Conservation (phyloP, 805 yeast species). For the Candida manassasensis region DNA sequence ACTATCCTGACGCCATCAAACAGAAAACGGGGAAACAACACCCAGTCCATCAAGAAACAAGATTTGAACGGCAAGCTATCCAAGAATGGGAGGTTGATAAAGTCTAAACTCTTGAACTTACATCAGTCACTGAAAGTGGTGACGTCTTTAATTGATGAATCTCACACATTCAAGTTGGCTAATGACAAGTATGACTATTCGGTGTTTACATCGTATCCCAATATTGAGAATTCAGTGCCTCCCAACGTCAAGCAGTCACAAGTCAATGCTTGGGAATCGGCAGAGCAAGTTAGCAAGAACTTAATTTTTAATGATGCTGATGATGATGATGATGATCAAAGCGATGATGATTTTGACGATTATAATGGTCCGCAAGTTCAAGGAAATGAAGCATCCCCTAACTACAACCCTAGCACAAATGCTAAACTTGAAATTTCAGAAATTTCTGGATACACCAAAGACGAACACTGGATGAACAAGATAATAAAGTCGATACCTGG, state of each 20-base stretch:
- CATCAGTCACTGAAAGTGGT: conserved; percentile 31
- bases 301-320: conserved; percentile 31
- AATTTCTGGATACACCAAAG: too few species aligned
- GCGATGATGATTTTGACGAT: conserved; percentile 11
- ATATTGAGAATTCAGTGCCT: conserved; percentile 17
- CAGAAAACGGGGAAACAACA: conserved; percentile 28
- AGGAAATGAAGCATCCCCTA: not conserved
- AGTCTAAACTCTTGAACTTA: conserved; percentile 34
- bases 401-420: not conserved
- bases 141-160: not conserved
- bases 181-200: conserved; percentile 29
- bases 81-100: conserved; percentile 26
- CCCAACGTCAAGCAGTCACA: conserved; percentile 39
- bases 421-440: not conserved
- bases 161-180: not conserved
- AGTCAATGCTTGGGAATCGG: conserved; percentile 42
- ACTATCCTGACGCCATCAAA: conserved; percentile 41
- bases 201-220: conserved; percentile 24
- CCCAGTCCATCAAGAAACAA: conserved; percentile 7
- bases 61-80: conserved; percentile 11
- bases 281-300: conserved; percentile 34
- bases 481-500: conserved; percentile 34
- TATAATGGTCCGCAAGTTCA: not conserved
- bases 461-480: conserved; percentile 1
- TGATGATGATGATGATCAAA: conserved; percentile 19